phyloP scores from a whole-genome alignment of 192 early-diverging fungal species.

The Umbelopsis sp. region DNA sequence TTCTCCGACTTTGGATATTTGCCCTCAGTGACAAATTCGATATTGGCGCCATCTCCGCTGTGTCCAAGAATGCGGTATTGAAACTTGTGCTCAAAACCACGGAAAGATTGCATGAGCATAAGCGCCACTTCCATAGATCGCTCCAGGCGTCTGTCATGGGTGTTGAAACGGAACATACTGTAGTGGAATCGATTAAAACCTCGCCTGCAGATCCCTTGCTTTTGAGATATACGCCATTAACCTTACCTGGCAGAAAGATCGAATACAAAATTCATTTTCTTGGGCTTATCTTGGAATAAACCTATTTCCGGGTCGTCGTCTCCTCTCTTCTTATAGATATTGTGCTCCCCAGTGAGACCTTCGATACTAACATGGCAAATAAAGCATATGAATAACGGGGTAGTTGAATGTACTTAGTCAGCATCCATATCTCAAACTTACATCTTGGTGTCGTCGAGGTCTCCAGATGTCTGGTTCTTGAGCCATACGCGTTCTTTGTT shows the following conservation, averaged over 20 bases:
- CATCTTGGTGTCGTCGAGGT: slow-evolving; percentile 80
- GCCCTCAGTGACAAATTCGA: slow-evolving; percentile 70
- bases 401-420: not conserved
- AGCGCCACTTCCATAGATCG: slow-evolving; percentile 65
- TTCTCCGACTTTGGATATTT: slow-evolving; percentile 81
- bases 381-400: not conserved
- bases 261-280: slow-evolving; percentile 78
- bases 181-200: not conserved
- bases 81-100: slow-evolving; percentile 79
- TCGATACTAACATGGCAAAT: slow-evolving; percentile 44
- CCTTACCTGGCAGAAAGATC: slow-evolving; percentile 70
- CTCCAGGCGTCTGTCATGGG: slow-evolving; percentile 62
- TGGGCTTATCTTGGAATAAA: slow-evolving; percentile 72
- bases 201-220: too few relatives aligned
- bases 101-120: slow-evolving; percentile 77
- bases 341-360: slow-evolving; percentile 74
- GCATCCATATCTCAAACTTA: slow-evolving; percentile 26
- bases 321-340: slow-evolving; percentile 83
- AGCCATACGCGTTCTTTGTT: slow-evolving; percentile 86
- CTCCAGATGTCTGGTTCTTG: slow-evolving; percentile 77
- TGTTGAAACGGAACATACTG: slow-evolving; percentile 69
- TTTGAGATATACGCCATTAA: slow-evolving; percentile 1
- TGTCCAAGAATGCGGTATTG: slow-evolving; percentile 77
- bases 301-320: slow-evolving; percentile 73
- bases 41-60: slow-evolving; percentile 73